phyloP scores from a whole-genome alignment of 306 rosid species.

The Cajanus cajan region DNA sequence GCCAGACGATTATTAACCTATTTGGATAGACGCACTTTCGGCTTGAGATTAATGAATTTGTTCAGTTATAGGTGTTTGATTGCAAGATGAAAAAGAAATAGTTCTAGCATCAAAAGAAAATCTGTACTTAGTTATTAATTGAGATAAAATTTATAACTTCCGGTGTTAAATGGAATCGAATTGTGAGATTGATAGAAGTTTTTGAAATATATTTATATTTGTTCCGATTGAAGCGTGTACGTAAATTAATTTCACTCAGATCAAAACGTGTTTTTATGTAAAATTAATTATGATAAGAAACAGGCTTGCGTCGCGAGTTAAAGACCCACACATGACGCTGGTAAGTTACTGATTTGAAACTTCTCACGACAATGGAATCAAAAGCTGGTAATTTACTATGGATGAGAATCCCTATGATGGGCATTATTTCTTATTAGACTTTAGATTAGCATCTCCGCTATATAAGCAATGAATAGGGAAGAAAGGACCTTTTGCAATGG shows the following conservation, averaged over 20 bases:
- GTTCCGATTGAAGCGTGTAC: neutral
- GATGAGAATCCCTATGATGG: neutral
- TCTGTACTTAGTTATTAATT: too few relatives aligned
- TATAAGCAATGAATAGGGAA: neutral
- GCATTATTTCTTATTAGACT: slow-evolving; percentile 10
- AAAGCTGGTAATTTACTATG: neutral
- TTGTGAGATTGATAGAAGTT: neutral
- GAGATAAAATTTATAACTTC: too few relatives aligned
- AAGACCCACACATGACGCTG: neutral
- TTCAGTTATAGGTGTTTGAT: neutral
- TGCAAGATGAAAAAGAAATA: neutral
- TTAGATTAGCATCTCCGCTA: slow-evolving; percentile 15
- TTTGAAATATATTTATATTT: too few relatives aligned
- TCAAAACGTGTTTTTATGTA: neutral
- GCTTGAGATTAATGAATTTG: neutral
- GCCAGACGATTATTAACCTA: neutral
- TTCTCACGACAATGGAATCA: neutral
- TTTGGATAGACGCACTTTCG: neutral
- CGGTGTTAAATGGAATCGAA: neutral
- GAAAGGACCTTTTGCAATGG: neutral
- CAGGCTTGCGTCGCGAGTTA: neutral
- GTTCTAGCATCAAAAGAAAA: neutral
- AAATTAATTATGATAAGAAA: neutral
- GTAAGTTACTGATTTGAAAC: neutral
- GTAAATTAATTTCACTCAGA: neutral